Evolutionary conservation across 768 basidiomycete species (phyloP).

Genomic region (Serendipita sp.): DNA sequence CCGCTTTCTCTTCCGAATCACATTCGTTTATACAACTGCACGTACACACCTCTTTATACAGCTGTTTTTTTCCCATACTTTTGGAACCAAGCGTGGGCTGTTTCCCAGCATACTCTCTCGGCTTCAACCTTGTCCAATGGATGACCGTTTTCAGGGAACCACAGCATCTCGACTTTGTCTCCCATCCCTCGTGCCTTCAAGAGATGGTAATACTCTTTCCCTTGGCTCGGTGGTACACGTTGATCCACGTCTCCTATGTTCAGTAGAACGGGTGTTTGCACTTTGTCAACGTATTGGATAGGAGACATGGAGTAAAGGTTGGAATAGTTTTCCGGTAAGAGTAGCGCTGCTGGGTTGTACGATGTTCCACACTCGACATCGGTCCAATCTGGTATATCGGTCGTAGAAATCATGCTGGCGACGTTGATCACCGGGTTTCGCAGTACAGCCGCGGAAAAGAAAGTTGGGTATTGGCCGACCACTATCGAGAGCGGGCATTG

Average conservation of each 20-base stretch:
- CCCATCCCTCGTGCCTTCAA: conserved; percentile 26
- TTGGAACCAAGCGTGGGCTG: neutral
- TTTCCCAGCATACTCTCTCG: conserved; percentile 21
- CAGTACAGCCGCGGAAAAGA: conserved; percentile 45
- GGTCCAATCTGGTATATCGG: conserved; percentile 58
- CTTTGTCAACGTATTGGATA: conserved; percentile 33
- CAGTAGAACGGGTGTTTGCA: conserved; percentile 38
- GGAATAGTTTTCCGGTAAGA: conserved; percentile 30
- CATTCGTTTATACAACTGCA: no score
- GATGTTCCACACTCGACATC: conserved; percentile 26
- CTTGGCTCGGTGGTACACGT: conserved; percentile 47
- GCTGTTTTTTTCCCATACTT: neutral
- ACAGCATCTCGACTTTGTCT: conserved; percentile 35
- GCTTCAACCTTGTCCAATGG: conserved; percentile 49
- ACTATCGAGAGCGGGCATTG: conserved; percentile 24
- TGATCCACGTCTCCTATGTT: conserved; percentile 44
- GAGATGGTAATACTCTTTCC: conserved; percentile 47
- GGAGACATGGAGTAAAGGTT: conserved; percentile 37
- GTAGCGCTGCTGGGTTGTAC: conserved; percentile 21
- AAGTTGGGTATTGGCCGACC: conserved; percentile 42
- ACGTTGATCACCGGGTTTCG: conserved; percentile 56
- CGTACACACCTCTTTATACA: no score
- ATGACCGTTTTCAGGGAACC: conserved; percentile 47
- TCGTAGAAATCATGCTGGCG: conserved; percentile 32
- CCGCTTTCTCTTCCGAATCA: no score